Evolutionary conservation across 352 stramenopile species (phyloP), one percentile per base, ranked within the genome.

Genomic region (Phytophthora capsici): DNA sequence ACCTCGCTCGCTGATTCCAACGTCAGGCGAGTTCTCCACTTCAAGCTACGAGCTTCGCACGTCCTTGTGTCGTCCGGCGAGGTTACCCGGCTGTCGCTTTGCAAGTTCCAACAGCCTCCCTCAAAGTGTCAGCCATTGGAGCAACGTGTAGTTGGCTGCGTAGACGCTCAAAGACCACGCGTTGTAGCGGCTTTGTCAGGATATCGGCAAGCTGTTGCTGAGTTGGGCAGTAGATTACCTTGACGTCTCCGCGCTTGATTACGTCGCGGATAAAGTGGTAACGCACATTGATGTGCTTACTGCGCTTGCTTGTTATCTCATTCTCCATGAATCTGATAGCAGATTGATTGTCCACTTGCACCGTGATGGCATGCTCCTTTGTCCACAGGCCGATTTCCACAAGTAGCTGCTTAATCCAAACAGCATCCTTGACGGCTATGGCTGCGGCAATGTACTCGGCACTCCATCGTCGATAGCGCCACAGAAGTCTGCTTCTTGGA

Each of bases 181-280:
- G 45, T 6, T 55, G 22, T 2, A 56, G 12, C 13, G 45, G 45
- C 13, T 51, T 56, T 2, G 46, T 56, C 5, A 57, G n/a, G 6
- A 63, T 63, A 19, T 63, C 34, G 17, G 46, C 56, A 1, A 50
- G 22, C 19, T 51, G 32, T 22, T 63, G 20, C 13, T 51, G 45
- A 23, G 34, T 63, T 3, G 56, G 56, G 20, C 56, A 63, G 25
- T 57, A 63, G 17, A 6, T 25, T 6, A 53, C 53, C 8, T n/a
- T 36, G 10, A 52, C 36, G 12, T 56, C 45, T n/a, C 34, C 36
- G n/a, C 46, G n/a, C 5, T 16, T 4, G 20, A 48, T 63, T 3
- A 46, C 22, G 17, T 63, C 54, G 1, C 54, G 28, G 10, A 63
- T 54, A 34, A 40, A 63, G 17, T 47, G 54, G 26, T 40, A 63